Percentiles rank a stretch among this genome's conserved stretches.
Conservation (phyloP, 225 moss, liverwort and hornwort species). For the Rhytidiadelphus loreus region DNA sequence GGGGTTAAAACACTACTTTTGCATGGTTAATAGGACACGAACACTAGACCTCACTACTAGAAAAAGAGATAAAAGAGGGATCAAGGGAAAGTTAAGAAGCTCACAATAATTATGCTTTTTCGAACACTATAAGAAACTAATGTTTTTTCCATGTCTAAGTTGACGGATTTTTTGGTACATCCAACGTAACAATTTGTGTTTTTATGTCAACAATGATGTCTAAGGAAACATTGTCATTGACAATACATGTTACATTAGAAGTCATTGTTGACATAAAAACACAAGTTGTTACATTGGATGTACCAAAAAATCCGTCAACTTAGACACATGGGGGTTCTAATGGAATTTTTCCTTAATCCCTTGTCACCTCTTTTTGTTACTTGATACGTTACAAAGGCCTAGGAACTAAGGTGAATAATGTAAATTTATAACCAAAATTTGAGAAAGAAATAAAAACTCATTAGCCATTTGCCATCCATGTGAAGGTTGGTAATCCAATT, state of each 20-base stretch:
- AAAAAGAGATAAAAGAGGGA: neutral
- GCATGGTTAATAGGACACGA: neutral
- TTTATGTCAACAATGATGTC: no score
- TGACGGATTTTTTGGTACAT: no score
- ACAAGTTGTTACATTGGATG: no score
- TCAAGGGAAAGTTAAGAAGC: neutral
- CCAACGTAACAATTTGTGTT: no score
- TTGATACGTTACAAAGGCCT: neutral
- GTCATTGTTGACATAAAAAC: no score
- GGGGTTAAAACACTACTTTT: neutral
- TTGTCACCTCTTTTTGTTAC: neutral
- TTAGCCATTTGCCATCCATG: constrained; percentile 61
- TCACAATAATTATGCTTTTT: neutral
- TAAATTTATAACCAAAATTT: neutral
- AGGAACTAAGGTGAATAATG: neutral
- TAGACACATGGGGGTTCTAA: no score
- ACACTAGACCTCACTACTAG: neutral
- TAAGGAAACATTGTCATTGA: no score
- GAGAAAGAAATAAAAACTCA: neutral
- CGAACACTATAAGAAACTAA: no score
- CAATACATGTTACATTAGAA: no score
- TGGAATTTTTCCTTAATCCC: neutral
- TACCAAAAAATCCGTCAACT: no score
- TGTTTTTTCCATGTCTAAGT: no score
- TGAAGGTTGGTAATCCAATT: constrained; percentile 50